Evolutionary conservation across 2,329 filamentous ascomycete genomes (phyloP), one percentile per base, ranked within the genome.

Genomic region (Hortaea werneckii): DNA sequence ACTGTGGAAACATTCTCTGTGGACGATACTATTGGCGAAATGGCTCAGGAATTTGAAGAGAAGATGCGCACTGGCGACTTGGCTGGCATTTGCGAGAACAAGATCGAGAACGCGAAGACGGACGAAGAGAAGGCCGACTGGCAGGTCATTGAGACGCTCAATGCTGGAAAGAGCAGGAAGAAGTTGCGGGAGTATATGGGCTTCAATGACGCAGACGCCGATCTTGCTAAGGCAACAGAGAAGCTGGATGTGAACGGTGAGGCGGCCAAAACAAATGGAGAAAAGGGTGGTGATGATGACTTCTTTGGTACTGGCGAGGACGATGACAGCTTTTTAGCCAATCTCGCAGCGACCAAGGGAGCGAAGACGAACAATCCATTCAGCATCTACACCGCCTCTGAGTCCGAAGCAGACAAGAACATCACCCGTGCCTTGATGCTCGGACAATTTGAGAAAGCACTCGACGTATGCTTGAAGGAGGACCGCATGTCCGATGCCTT

Each of bases 111-210:
- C 50, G 83, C 89, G 12, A 81, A 80, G 59, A 86, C 80, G 0
- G 89, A 95, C 1, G 87, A 94, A 54, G 92, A 96, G 64, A 95
- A 88, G 72, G 85, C 86, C 4, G 90, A 96, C 65, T 98, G 92
- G 92, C 84, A 85, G 54, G 87, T 96, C 34, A 87, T 98, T 64
- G 82, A 92, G 65, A 92, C 88, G 1, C 68, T 98, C 50, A 83
- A 90, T 41, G 83, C 86, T 3, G 81, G 85, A 29, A 89, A 90
- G 59, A 85, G 88, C n/a, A 80, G 89, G 37, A 83, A 84, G 63
- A 82, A 86, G 62, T 82, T 98, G 47, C 78, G 92, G 20, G 84
- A 94, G 55, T 89, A 94, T 62, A 77, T 98, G 12, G 92, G 90
- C n/a, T 90, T 96, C 66, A 73, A 79, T 29, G 79, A 83, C 47